phyloP scores from a whole-genome alignment of 2,329 filamentous ascomycete genomes.

The Trichoderma brevicompactum region DNA sequence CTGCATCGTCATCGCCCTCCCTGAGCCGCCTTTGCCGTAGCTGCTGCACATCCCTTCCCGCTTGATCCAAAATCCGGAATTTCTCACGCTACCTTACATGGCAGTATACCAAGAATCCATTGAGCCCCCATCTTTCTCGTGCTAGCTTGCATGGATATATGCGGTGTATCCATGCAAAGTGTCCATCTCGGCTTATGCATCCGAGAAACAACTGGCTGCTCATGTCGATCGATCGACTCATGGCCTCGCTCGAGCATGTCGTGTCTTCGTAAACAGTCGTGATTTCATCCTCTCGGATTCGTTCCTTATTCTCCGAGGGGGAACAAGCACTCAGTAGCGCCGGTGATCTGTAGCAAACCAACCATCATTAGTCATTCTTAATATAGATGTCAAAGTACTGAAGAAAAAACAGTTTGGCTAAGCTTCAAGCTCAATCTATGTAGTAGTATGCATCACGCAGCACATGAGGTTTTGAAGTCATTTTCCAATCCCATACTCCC shows the following conservation, averaged over 20 bases:
- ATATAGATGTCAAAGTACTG: conserved; percentile 3
- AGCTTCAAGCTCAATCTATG: conserved; percentile 38
- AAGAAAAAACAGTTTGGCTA: conserved; percentile 32
- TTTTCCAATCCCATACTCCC: conserved; percentile 8
- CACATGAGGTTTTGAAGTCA: conserved; percentile 31
- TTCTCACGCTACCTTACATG: conserved; percentile 12
- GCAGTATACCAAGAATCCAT: background rate
- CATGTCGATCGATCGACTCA: background rate
- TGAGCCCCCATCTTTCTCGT: background rate
- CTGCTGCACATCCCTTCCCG: conserved; percentile 7
- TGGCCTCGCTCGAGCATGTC: conserved; percentile 6
- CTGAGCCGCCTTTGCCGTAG: conserved; percentile 20
- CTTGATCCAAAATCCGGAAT: conserved; percentile 1
- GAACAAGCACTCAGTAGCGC: conserved; percentile 36
- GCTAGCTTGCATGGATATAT: conserved; percentile 3
- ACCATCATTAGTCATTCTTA: conserved; percentile 46
- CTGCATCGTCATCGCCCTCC: conserved; percentile 3
- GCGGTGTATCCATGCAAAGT: background rate
- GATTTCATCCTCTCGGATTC: conserved; percentile 24
- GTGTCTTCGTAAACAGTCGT: background rate
- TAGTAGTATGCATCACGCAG: conserved; percentile 37
- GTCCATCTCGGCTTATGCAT: conserved; percentile 10
- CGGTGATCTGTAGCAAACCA: conserved; percentile 49
- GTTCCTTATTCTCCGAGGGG: conserved; percentile 22
- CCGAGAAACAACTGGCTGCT: conserved; percentile 2